phyloP scores from a whole-genome alignment of 106 monocot genomes.

The Xerophyta viscosa region DNA sequence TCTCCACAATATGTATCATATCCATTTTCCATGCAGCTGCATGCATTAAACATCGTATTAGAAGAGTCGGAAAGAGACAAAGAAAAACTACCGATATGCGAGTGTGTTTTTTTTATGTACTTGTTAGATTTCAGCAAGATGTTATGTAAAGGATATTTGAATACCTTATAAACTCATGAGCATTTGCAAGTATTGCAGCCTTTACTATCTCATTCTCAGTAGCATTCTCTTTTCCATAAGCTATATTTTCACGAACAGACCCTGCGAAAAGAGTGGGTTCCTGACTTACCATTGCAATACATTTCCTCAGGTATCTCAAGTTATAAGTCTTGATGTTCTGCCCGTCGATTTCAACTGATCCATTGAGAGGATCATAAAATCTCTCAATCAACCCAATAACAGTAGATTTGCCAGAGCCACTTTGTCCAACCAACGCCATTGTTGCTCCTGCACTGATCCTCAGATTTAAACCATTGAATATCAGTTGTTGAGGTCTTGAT shows the following conservation, averaged over 20 bases:
- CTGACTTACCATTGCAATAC: slow-evolving; percentile 27
- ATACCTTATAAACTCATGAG: slow-evolving; percentile 32
- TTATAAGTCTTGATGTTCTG: slow-evolving; percentile 17
- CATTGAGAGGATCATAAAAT: slow-evolving; percentile 23
- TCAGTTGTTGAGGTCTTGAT: slow-evolving; percentile 12
- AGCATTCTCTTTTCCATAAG: slow-evolving; percentile 14
- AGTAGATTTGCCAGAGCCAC: slow-evolving; percentile 38
- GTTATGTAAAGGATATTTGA: too few relatives aligned
- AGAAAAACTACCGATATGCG: too few relatives aligned
- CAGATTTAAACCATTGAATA: slow-evolving; percentile 13
- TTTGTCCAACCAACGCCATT: slow-evolving; percentile 23
- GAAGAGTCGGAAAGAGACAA: too few relatives aligned
- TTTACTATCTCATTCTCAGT: slow-evolving; percentile 12
- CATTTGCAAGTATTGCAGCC: slow-evolving; percentile 28
- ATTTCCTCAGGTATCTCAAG: slow-evolving; percentile 11
- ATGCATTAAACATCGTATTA: neutral
- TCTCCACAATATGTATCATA: slow-evolving; percentile 27
- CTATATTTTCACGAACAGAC: slow-evolving; percentile 30
- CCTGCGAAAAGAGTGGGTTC: slow-evolving; percentile 28
- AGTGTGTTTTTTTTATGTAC: too few relatives aligned
- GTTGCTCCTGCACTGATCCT: slow-evolving; percentile 13
- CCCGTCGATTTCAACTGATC: slow-evolving; percentile 22
- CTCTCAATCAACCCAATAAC: slow-evolving; percentile 20
- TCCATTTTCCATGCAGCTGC: slow-evolving; percentile 22
- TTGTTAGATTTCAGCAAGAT: too few relatives aligned